Conservation (phyloP, 768 basidiomycete genomes). For the Hortiboletus flavorubellus region DNA sequence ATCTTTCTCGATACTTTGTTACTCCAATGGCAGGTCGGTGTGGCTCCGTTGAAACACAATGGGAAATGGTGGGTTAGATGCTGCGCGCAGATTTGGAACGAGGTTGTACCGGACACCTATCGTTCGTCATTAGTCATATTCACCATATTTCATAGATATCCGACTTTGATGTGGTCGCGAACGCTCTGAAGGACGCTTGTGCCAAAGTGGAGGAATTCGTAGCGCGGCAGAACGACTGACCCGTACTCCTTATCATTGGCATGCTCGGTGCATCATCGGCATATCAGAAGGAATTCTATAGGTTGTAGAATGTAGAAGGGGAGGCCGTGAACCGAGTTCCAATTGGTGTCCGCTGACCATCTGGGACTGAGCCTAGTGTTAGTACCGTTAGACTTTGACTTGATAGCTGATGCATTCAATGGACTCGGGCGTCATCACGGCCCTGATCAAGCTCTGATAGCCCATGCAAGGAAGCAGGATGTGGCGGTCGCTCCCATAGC, state of each 20-base stretch:
- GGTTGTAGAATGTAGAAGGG: background rate
- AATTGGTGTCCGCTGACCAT: too few species aligned
- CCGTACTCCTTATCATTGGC: background rate
- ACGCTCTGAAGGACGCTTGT: constrained; percentile 26
- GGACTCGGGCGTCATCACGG: too few species aligned
- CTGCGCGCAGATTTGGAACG: constrained; percentile 32
- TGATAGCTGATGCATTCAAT: too few species aligned
- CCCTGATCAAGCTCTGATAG: too few species aligned
- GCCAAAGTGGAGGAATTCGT: constrained; percentile 12
- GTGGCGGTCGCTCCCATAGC: background rate
- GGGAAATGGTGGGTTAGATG: constrained; percentile 33
- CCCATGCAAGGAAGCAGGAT: background rate
- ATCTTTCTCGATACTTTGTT: constrained; percentile 20
- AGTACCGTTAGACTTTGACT: too few species aligned
- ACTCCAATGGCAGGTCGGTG: constrained; percentile 20
- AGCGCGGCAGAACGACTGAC: constrained; percentile 2
- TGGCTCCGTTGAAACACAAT: constrained; percentile 21
- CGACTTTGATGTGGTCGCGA: constrained; percentile 30
- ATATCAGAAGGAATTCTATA: background rate
- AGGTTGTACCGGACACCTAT: constrained; percentile 17
- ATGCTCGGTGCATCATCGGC: background rate
- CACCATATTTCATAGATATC: constrained; percentile 21
- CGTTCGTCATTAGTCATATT: background rate
- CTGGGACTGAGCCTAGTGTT: too few species aligned
- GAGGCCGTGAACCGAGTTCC: too few species aligned